These are phyloP conservation scores for Ilex asprella DNA, from an alignment of 257 asterid genomes.

Conservation along the genomic window DNA sequence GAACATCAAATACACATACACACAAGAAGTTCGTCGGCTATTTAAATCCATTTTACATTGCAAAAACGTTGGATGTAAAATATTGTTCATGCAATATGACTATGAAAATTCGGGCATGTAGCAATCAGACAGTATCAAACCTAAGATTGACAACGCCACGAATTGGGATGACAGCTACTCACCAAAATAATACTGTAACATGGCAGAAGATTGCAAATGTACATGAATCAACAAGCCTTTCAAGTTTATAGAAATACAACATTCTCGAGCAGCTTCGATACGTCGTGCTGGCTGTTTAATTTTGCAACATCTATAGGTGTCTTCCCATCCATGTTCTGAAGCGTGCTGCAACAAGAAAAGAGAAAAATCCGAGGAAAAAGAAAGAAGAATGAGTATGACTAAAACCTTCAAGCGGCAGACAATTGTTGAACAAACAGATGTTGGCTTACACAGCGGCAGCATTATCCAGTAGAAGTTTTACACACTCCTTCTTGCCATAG, in stretches of 20 bases:
- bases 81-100: background rate
- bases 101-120: slow-evolving; percentile 18
- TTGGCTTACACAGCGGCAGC: slow-evolving; percentile 97
- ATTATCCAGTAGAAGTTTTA: slow-evolving; percentile 77
- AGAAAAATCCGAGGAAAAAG: background rate
- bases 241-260: slow-evolving; percentile 72
- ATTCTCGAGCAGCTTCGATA: slow-evolving; percentile 83
- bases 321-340: slow-evolving; percentile 94
- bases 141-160: slow-evolving; percentile 10
- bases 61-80: no score
- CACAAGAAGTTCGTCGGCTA: no score
- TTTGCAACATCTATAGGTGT: slow-evolving; percentile 97
- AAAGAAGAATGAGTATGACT: background rate
- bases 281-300: slow-evolving; percentile 79
- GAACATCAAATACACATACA: no score
- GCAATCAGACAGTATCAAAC: slow-evolving; percentile 30
- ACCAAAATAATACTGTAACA: slow-evolving; percentile 15
- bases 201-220: slow-evolving; percentile 17
- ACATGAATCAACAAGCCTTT: slow-evolving; percentile 3
- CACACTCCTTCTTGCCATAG: slow-evolving; percentile 94
- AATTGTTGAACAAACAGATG: background rate
- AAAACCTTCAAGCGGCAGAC: background rate
- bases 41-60: no score
- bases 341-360: slow-evolving; percentile 52
- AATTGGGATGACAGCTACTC: slow-evolving; percentile 9